Conservation (phyloP, 805 yeast genomes). For the Metschnikowia drakensbergensis region DNA sequence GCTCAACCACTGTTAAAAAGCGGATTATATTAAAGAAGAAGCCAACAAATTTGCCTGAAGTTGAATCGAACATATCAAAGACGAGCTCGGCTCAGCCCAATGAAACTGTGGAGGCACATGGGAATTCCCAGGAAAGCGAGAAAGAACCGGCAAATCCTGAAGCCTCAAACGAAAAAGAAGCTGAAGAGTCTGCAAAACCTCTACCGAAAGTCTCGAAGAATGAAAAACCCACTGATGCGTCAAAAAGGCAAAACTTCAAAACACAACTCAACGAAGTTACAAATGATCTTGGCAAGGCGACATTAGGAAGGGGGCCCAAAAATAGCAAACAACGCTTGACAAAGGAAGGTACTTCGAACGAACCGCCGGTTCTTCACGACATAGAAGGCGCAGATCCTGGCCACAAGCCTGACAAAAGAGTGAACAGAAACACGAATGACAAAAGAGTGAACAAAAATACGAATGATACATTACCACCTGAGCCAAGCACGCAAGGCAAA, state of each 20-base stretch:
- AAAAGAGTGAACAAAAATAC: neutral
- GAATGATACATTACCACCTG: neutral
- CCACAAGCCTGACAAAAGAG: neutral
- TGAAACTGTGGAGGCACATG: neutral
- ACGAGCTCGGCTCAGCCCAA: neutral
- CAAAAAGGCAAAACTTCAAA: neutral
- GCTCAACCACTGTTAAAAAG: constrained; percentile 27
- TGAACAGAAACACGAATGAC: neutral
- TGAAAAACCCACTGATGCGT: neutral
- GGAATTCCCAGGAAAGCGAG: neutral
- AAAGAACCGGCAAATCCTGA: neutral
- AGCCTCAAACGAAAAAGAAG: neutral
- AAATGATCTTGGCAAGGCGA: neutral
- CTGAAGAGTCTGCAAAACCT: neutral
- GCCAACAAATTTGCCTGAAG: constrained; percentile 1
- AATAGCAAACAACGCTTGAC: neutral
- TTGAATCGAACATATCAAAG: neutral
- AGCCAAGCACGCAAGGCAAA: neutral
- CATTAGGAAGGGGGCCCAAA: neutral
- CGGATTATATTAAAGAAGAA: constrained; percentile 41
- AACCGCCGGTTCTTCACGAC: neutral
- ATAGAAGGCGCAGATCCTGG: neutral
- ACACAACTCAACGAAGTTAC: neutral
- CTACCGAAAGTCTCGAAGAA: neutral
- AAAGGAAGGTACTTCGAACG: neutral